These are phyloP conservation scores for Fusarium temperatum DNA, from an alignment of 2,329 filamentous ascomycete genomes.

Conservation along the genomic window DNA sequence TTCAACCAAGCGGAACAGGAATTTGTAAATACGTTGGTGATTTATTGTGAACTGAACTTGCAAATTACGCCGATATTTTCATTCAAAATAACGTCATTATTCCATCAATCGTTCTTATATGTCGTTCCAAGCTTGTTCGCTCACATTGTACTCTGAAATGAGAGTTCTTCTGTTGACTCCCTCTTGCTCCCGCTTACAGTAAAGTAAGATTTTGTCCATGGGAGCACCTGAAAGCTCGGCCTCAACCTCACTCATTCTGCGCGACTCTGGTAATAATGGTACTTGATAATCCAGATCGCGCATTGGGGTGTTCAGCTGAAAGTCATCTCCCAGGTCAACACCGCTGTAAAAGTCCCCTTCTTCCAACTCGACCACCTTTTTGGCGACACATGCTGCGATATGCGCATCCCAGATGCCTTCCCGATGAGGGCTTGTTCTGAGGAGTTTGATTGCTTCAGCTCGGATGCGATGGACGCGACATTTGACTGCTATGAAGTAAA, in stretches of 20 bases:
- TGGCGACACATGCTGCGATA: constrained; percentile 44
- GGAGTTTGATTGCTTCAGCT: constrained; percentile 48
- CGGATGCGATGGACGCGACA: constrained; percentile 55
- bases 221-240: constrained; percentile 31
- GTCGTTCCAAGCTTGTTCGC: constrained; percentile 18
- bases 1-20: not conserved
- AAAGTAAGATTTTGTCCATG: constrained; percentile 31
- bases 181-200: constrained; percentile 19
- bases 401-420: constrained; percentile 55
- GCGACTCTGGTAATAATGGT: constrained; percentile 19
- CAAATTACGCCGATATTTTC: not conserved
- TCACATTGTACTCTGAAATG: constrained; percentile 27
- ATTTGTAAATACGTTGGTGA: not conserved
- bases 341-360: constrained; percentile 41
- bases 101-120: not conserved
- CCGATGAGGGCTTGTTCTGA: constrained; percentile 44
- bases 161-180: constrained; percentile 12
- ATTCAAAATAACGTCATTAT: not conserved
- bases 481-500: constrained; percentile 58
- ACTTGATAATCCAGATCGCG: constrained; percentile 9
- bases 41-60: not conserved
- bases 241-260: constrained; percentile 31
- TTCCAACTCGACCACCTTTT: constrained; percentile 52
- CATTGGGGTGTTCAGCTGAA: constrained; percentile 12
- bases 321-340: constrained; percentile 15